Evolutionary conservation across 768 basidiomycete species (phyloP), one percentile per base, ranked within the genome.

Genomic region (Rhodocollybia butyracea): DNA sequence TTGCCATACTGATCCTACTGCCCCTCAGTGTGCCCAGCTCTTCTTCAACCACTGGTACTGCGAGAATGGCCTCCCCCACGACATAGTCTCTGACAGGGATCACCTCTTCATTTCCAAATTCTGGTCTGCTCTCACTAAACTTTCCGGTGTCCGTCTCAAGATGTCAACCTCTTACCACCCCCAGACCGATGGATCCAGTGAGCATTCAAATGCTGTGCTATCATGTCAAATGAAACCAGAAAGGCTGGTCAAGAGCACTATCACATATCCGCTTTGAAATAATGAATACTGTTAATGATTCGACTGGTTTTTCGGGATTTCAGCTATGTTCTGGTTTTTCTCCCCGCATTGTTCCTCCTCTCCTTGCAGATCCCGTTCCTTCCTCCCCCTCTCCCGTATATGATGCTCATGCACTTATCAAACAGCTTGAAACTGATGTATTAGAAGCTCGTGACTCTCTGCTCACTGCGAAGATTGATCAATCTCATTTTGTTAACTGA

Each of bases 121-220:
- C 53, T 76, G 72, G 72, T 47, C 27, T 19, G 42, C 54, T 1
- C 55, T 70, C 7, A 48, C 60, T 29, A 26, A 32, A 11, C 30
- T 63, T 1, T 57, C 67, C 1, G 66, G 69, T 1, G 55, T 64
- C 13, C 63, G 68, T 26, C 43, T 70, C 0, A 60, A 61, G 8
- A 60, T 75, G 54, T 73, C 71, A 0, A 66, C 70, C 0, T 48
- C 70, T 0, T 73, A 63, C 45, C 73, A 75, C 26, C 71, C 70
- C 0, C 63, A 76, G 42, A 73, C 68, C 0, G 67, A 75, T 36
- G 65, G 70, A 0, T 24, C 61, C 0, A 69, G 62, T 21, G 64
- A 75, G 58, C 54, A 57, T 0, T 62, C 64, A 1, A 70, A 39
- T 46, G 32, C 26, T 41, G 64, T 55, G 57, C 30, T 70, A 57